Percentiles rank a stretch among this genome's conserved stretches.
Evolutionary conservation across 225 moss, liverwort and hornwort genomes (phyloP).

Genomic region (Sphagnum tenellum): DNA sequence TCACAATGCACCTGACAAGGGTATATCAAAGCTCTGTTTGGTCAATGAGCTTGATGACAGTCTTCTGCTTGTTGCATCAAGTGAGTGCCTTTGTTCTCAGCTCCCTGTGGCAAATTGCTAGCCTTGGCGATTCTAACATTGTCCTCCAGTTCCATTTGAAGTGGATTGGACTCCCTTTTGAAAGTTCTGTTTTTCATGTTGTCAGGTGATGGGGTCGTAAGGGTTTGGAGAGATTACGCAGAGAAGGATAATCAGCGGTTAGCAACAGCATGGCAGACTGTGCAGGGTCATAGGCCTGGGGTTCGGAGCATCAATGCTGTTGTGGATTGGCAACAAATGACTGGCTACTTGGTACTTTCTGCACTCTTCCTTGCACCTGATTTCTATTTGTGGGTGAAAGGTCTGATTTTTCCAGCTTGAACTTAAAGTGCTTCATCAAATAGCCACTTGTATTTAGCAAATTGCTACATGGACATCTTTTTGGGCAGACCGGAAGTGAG

Average conservation of each 20-base stretch:
- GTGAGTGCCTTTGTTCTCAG: conserved; percentile 22
- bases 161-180: neutral
- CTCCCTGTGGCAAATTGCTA: too few relatives aligned
- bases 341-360: conserved; percentile 69
- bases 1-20: conserved; percentile 88
- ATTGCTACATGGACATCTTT: too few relatives aligned
- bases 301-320: conserved; percentile 85
- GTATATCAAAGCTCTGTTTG: conserved; percentile 88
- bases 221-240: conserved; percentile 93
- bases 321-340: conserved; percentile 92
- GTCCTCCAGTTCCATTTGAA: too few relatives aligned
- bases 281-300: conserved; percentile 92
- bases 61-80: conserved; percentile 88
- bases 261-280: conserved; percentile 92
- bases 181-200: neutral
- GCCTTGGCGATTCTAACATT: too few relatives aligned
- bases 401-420: too few relatives aligned
- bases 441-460: too few relatives aligned
- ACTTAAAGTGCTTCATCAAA: too few relatives aligned
- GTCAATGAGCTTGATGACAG: conserved; percentile 91
- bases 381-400: too few relatives aligned
- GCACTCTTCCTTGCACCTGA: too few relatives aligned
- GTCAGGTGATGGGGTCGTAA: conserved; percentile 88
- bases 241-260: conserved; percentile 70
- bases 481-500: too few relatives aligned